Evolutionary conservation across 2,329 filamentous ascomycete species (phyloP).

Genomic region (Sporothrix variecibatus): DNA sequence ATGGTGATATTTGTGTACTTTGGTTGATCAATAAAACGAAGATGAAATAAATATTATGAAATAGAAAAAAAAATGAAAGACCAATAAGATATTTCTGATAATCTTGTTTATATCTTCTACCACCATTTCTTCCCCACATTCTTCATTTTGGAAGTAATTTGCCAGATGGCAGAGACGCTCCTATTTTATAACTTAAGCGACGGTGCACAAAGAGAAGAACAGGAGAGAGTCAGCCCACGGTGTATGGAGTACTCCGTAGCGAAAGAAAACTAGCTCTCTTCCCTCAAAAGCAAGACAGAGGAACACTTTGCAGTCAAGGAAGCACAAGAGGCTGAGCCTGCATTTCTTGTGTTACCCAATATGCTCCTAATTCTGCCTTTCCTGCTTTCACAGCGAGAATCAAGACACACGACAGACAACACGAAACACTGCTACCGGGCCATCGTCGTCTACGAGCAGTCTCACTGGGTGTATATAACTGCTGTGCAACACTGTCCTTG

Average conservation of each 20-base stretch:
- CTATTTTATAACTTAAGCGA: neutral
- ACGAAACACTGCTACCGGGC: constrained; percentile 9
- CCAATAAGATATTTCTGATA: too few species aligned
- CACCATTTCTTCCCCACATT: neutral
- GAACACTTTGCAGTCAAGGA: neutral
- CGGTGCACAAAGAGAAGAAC: neutral
- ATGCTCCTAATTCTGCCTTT: neutral
- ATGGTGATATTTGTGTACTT: too few species aligned
- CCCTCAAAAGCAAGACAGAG: neutral
- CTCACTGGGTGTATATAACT: neutral
- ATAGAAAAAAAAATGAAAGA: neutral
- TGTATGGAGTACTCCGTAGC: neutral
- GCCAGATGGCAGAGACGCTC: neutral
- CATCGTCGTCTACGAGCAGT: neutral
- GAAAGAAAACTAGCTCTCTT: neutral
- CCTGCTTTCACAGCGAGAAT: neutral
- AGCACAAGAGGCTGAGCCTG: constrained; percentile 19
- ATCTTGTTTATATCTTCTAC: too few species aligned
- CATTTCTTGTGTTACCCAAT: constrained; percentile 2
- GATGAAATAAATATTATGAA: neutral
- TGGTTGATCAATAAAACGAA: neutral
- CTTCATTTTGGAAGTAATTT: neutral
- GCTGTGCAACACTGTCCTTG: neutral
- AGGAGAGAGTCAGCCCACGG: neutral
- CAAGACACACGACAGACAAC: neutral